Conservation (phyloP, 805 yeast species). For the Spathaspora gorwiae region DNA sequence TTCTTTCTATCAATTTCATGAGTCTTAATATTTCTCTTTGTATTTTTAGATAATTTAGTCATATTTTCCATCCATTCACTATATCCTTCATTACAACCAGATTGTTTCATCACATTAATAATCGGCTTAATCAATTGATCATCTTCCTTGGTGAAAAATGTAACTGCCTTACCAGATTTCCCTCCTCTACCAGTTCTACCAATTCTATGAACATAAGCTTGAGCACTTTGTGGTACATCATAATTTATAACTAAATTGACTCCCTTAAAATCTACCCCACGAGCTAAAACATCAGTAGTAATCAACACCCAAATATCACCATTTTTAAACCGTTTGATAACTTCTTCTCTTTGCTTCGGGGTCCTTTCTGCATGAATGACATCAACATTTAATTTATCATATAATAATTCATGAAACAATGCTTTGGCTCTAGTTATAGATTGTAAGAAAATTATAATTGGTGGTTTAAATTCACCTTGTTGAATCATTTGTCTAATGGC, state of each 20-base stretch:
- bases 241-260: constrained; percentile 91
- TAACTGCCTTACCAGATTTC: constrained; percentile 77
- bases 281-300: constrained; percentile 87
- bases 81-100: constrained; percentile 62
- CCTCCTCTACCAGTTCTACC: constrained; percentile 99
- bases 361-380: constrained; percentile 95
- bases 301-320: constrained; percentile 96
- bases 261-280: constrained; percentile 97
- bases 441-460: constrained; percentile 87
- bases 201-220: constrained; percentile 93
- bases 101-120: constrained; percentile 91
- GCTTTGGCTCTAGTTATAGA: constrained; percentile 93
- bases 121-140: constrained; percentile 70
- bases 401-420: constrained; percentile 83
- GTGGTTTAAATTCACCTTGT: constrained; percentile 84
- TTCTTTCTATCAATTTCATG: constrained; percentile 60
- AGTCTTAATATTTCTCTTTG: constrained; percentile 56
- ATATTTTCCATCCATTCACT: constrained; percentile 79
- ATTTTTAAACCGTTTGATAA: constrained; percentile 74
- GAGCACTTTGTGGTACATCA: constrained; percentile 92
- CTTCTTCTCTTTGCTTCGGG: constrained; percentile 77
- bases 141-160: constrained; percentile 92
- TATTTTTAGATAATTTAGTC: constrained; percentile 58
- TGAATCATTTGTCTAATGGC: constrained; percentile 87
- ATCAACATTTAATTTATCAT: constrained; percentile 89